Evolutionary conservation across 208 protist genomes (phyloP).

Genomic region (Wallacemonas sp.): DNA sequence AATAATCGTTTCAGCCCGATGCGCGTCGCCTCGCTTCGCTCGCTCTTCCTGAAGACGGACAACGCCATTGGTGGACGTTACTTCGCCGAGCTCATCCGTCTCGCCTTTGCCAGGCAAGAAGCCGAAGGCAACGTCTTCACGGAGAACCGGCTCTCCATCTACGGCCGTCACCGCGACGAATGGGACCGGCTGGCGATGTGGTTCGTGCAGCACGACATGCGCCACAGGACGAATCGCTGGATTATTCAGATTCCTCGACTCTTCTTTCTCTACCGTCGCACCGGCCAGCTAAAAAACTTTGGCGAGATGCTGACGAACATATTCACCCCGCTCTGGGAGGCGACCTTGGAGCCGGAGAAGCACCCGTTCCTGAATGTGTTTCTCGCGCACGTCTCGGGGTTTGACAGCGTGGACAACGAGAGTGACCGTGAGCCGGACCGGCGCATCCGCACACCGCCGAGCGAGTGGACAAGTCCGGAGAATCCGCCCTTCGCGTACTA

Average conservation of each 20-base stretch:
- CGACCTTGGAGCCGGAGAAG: slow-evolving; percentile 85
- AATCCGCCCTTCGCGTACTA: slow-evolving; percentile 93
- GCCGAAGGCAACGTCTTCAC: slow-evolving; percentile 62
- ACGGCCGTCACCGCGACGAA: slow-evolving; percentile 53
- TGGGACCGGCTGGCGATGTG: slow-evolving; percentile 76
- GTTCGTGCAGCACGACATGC: slow-evolving; percentile 89
- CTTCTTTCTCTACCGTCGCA: slow-evolving; percentile 71
- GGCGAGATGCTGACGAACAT: slow-evolving; percentile 95
- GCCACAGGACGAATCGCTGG: slow-evolving; percentile 94
- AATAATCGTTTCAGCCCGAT: slow-evolving; percentile 84
- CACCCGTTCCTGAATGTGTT: slow-evolving; percentile 94
- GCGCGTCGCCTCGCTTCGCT: slow-evolving; percentile 58
- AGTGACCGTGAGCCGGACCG: slow-evolving; percentile 79
- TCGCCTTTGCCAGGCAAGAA: slow-evolving; percentile 46
- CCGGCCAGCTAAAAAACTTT: slow-evolving; percentile 83
- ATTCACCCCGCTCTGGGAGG: slow-evolving; percentile 98
- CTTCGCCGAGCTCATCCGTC: slow-evolving; percentile 81
- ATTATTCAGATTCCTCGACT: slow-evolving; percentile 96
- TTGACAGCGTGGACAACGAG: slow-evolving; percentile 97
- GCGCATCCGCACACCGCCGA: slow-evolving; percentile 30
- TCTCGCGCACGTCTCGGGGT: slow-evolving; percentile 93
- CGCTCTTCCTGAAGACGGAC: slow-evolving; percentile 80
- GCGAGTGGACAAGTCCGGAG: slow-evolving; percentile 40
- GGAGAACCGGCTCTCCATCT: slow-evolving; percentile 88
- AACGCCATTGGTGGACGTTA: slow-evolving; percentile 91